Conservation (phyloP, 768 basidiomycete genomes). For the Tubosaeta sp. region DNA sequence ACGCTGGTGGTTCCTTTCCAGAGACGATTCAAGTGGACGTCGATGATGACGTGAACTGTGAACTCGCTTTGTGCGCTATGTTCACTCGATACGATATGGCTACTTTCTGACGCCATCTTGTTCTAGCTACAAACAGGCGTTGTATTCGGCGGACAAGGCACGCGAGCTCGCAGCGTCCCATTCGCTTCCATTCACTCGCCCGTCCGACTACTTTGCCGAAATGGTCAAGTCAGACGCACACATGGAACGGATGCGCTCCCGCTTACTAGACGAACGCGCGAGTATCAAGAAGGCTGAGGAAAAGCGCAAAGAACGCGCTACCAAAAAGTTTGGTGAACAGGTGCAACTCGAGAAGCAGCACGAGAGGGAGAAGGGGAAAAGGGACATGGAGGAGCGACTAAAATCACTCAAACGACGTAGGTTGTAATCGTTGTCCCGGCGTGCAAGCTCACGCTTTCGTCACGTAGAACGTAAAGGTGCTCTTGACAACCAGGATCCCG, state of each 20-base stretch:
- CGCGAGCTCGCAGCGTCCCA: constrained; percentile 72
- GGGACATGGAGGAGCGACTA: constrained; percentile 83
- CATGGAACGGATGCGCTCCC: constrained; percentile 94
- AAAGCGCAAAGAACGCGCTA: constrained; percentile 85
- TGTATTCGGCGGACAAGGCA: constrained; percentile 76
- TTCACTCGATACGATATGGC: background rate
- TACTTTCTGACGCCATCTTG: background rate
- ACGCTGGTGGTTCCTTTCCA: constrained; percentile 71
- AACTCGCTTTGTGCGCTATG: constrained; percentile 92
- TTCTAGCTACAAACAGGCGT: constrained; percentile 91
- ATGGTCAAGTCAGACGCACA: constrained; percentile 98
- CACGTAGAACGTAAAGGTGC: constrained; percentile 76
- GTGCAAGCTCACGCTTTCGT: constrained; percentile 1
- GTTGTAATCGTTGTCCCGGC: background rate
- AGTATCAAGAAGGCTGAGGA: constrained; percentile 89
- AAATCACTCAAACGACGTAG: constrained; percentile 88
- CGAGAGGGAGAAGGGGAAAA: constrained; percentile 84
- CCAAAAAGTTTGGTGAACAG: constrained; percentile 98
- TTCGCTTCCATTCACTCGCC: constrained; percentile 84
- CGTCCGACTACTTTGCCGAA: constrained; percentile 93
- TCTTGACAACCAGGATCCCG: constrained; percentile 57
- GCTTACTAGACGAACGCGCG: constrained; percentile 82
- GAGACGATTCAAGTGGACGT: constrained; percentile 72
- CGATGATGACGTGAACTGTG: constrained; percentile 87
- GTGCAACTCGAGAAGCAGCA: constrained; percentile 93